Base-by-base conservation (phyloP, 108 stramenopile species). In the Cyclotella cryptica region DNA sequence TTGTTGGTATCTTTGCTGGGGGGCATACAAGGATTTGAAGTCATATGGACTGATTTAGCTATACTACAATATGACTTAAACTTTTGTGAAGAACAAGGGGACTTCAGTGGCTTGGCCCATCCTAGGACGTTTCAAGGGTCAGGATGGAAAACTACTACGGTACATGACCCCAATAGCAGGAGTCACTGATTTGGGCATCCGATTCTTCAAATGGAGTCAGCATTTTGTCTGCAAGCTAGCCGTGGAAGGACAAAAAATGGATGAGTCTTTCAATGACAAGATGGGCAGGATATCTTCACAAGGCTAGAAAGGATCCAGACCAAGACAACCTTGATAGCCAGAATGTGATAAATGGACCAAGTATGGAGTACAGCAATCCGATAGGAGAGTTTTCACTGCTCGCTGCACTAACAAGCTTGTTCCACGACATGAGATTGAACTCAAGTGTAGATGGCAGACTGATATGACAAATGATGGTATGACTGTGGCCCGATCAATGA, bases 121-220 rank as follows among this genome's bases (percentile, higher is more conserved):
- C 9, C 52, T 29, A 12, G 69, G 69, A 45, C 42, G 45, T 6
- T 68, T 68, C 44, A 68, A 68, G 45, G 45, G 10, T 15, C 14
- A 68, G 11, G 24, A 26, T 10, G 53, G 69, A 55, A 6, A 14
- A 28, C 5, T 19, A 30, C 52, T 13, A 11, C 15, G 69, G n/a
- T 41, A 71, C 21, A 42, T 55, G n/a, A 59, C 55, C 11, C 69
- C 69, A 35, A 71, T 71, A 19, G 53, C 69, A 41, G 54, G 55
- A 12, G 40, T 55, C 5, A 71, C 69, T 22, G 19, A 22, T n/a
- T 71, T 46, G 22, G 69, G 53, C 15, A 55, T 71, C 24, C 14
- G 19, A 21, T 55, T 71, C 18, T 59, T 71, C 53, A 55, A 53
- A 55, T 71, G 69, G 69, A 55, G 52, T 8, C 69, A 59, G 40